Evolutionary conservation across 2,329 filamentous ascomycete genomes (phyloP).

Genomic region (Beauveria australis): DNA sequence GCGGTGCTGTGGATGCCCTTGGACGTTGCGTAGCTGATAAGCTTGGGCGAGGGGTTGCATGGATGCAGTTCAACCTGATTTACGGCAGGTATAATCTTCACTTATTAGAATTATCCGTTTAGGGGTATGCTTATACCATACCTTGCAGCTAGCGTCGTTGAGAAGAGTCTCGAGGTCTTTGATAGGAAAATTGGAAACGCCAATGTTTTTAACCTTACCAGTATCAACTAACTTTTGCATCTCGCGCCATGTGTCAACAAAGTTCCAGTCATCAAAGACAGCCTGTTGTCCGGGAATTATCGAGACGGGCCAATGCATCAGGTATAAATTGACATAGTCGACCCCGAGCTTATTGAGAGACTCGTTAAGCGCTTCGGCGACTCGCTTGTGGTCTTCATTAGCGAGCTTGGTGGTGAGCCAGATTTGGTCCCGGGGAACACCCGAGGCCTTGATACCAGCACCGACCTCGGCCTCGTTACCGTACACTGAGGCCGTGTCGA

Average conservation of each 20-base stretch:
- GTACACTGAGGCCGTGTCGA: constrained; percentile 70
- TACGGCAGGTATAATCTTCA: constrained; percentile 53
- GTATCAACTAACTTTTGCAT: constrained; percentile 57
- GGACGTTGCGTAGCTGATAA: constrained; percentile 61
- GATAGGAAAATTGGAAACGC: constrained; percentile 74
- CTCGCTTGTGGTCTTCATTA: constrained; percentile 69
- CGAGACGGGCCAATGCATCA: constrained; percentile 67
- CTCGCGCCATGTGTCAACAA: constrained; percentile 69
- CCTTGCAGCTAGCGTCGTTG: constrained; percentile 55
- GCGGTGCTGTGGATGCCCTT: constrained; percentile 70
- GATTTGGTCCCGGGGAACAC: constrained; percentile 56
- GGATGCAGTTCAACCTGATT: constrained; percentile 81
- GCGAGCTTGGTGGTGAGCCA: constrained; percentile 76
- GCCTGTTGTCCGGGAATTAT: constrained; percentile 58
- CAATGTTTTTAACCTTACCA: constrained; percentile 70
- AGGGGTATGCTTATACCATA: constrained; percentile 18
- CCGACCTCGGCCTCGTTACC: constrained; percentile 67
- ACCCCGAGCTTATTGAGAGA: constrained; percentile 54
- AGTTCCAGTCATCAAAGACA: constrained; percentile 71
- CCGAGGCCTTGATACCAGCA: constrained; percentile 53
- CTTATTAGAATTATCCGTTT: not conserved
- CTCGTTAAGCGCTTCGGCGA: constrained; percentile 50
- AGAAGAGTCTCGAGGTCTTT: constrained; percentile 68
- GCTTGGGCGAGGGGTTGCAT: constrained; percentile 72
- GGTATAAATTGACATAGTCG: constrained; percentile 62